phyloP scores from a whole-genome alignment of 331 rosid genomes.

The Quercus tomentella region DNA sequence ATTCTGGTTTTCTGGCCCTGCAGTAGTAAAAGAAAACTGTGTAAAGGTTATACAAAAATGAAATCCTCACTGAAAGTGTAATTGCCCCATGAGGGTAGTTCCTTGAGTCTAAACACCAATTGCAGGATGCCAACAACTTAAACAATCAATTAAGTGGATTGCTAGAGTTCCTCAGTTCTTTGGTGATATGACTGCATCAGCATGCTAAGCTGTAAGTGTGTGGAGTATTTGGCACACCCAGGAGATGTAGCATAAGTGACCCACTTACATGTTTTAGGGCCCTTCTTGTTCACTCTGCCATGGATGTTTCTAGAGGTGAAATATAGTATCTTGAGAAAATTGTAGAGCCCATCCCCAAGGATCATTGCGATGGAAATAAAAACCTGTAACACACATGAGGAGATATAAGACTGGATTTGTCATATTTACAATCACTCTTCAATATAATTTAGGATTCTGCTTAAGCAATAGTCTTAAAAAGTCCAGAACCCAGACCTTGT shows the following conservation, averaged over 20 bases:
- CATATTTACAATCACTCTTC: background rate
- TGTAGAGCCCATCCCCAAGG: slow-evolving; percentile 97
- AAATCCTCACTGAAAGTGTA: slow-evolving; percentile 1
- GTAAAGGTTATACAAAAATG: slow-evolving; percentile 9
- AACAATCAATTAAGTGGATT: background rate
- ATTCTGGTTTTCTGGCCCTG: slow-evolving; percentile 44
- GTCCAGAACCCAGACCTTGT: slow-evolving; percentile 57
- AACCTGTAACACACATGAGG: slow-evolving; percentile 48
- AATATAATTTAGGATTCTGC: background rate
- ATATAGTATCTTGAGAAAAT: slow-evolving; percentile 73
- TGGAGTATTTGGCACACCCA: background rate
- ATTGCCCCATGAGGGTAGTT: background rate
- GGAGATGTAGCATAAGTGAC: background rate
- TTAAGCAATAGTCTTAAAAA: background rate
- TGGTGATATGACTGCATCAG: background rate
- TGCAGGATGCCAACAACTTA: background rate
- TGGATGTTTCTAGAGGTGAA: slow-evolving; percentile 56
- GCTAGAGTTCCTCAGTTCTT: background rate
- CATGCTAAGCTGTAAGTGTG: background rate
- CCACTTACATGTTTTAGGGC: slow-evolving; percentile 46
- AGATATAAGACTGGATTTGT: slow-evolving; percentile 1
- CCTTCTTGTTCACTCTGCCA: slow-evolving; percentile 41
- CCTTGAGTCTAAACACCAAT: background rate
- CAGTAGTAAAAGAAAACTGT: slow-evolving; percentile 9
- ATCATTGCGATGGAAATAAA: slow-evolving; percentile 84